Evolutionary conservation across 31 red algal genomes (phyloP).

Genomic region (Asparagopsis taxiformis): DNA sequence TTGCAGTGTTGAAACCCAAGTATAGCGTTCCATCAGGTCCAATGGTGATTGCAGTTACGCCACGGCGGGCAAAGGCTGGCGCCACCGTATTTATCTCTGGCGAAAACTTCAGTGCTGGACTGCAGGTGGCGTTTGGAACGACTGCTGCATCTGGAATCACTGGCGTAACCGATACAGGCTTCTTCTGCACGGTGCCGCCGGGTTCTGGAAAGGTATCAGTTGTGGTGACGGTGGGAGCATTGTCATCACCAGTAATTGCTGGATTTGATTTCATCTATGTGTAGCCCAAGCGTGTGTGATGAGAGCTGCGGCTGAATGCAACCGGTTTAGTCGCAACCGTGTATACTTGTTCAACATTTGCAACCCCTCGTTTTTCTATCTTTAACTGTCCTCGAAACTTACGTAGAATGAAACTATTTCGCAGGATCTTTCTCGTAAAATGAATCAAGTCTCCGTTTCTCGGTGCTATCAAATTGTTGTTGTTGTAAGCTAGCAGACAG

Average conservation of each 20-base stretch:
- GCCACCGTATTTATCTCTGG: slow-evolving; percentile 42
- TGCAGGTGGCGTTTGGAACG: slow-evolving; percentile 40
- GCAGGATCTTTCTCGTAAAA: too few relatives aligned
- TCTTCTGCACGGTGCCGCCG: slow-evolving; percentile 45
- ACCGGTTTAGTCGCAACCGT: too few relatives aligned
- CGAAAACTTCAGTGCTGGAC: slow-evolving; percentile 25
- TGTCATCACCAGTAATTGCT: neutral
- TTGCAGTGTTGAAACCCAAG: slow-evolving; percentile 38
- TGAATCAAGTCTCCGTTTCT: too few relatives aligned
- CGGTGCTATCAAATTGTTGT: too few relatives aligned
- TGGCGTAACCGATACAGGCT: slow-evolving; percentile 5
- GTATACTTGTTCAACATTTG: too few relatives aligned
- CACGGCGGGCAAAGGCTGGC: slow-evolving; percentile 29
- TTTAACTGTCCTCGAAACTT: too few relatives aligned
- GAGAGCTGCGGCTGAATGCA: too few relatives aligned
- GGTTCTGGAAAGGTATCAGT: slow-evolving; percentile 44
- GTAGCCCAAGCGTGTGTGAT: too few relatives aligned
- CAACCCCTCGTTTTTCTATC: too few relatives aligned
- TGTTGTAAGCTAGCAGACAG: too few relatives aligned
- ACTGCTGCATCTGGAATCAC: slow-evolving; percentile 10
- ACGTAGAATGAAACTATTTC: too few relatives aligned
- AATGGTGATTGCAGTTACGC: slow-evolving; percentile 48
- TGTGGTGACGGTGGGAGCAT: slow-evolving; percentile 20
- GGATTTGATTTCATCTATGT: slow-evolving; percentile 33
- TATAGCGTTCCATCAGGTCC: slow-evolving; percentile 2